A percentile compares a stretch with the other conserved stretches of the same genome.
Evolutionary conservation across 495 filamentous ascomycete genomes (phyloP).

Genomic region (Aspergillus indologenus): DNA sequence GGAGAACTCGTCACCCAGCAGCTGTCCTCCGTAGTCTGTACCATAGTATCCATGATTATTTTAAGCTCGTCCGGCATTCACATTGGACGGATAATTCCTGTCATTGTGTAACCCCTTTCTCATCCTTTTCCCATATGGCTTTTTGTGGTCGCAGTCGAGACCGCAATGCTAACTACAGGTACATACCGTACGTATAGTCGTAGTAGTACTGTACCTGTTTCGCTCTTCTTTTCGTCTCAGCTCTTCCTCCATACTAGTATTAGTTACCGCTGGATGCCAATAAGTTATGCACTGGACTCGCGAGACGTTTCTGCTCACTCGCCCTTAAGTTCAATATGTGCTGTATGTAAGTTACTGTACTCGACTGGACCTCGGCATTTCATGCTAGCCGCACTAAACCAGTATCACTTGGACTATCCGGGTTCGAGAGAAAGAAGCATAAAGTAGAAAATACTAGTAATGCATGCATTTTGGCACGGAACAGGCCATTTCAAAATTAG

Average conservation of each 20-base stretch:
- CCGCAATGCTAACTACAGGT: not conserved
- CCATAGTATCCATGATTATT: constrained; percentile 10
- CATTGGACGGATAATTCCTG: constrained; percentile 11
- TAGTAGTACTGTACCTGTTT: too few relatives aligned
- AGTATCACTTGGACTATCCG: too few relatives aligned
- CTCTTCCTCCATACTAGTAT: too few relatives aligned
- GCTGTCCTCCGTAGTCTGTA: too few relatives aligned
- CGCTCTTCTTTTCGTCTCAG: too few relatives aligned
- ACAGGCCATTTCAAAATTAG: not conserved
- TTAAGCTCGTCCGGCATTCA: constrained; percentile 18
- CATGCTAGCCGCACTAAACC: too few relatives aligned
- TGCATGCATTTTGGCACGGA: not conserved
- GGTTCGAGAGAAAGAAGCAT: not conserved
- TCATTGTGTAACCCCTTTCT: constrained; percentile 1
- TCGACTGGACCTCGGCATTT: not conserved
- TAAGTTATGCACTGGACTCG: too few relatives aligned
- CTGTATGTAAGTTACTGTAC: too few relatives aligned
- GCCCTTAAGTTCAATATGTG: not conserved
- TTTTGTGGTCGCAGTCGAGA: not conserved
- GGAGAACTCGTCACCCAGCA: constrained; percentile 13
- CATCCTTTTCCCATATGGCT: not conserved
- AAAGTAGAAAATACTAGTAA: not conserved
- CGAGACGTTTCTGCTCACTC: too few relatives aligned
- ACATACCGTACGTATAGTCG: too few relatives aligned
- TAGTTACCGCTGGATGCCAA: too few relatives aligned